Conservation (phyloP, 768 basidiomycete species). For the Strobilomyces confusus region DNA sequence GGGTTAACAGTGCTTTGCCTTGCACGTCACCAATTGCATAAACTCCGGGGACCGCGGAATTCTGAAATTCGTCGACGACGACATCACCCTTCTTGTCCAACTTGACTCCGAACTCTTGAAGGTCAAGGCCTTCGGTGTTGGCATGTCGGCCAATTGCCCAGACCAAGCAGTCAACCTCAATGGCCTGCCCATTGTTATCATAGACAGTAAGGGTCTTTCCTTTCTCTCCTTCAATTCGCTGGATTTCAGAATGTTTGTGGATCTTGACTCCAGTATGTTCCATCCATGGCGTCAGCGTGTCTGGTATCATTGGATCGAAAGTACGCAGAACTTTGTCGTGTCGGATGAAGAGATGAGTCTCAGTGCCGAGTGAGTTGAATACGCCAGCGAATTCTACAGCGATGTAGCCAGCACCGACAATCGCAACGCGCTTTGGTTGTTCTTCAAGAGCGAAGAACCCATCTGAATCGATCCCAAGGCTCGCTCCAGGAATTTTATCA, state of each 20-base stretch:
- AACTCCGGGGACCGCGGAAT: conserved; percentile 65
- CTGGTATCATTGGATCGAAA: conserved; percentile 85
- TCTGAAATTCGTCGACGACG: conserved; percentile 89
- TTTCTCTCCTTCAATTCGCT: conserved; percentile 70
- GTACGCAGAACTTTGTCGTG: conserved; percentile 86
- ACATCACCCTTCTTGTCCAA: conserved; percentile 78
- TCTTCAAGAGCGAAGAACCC: conserved; percentile 92
- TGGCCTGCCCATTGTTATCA: conserved; percentile 66
- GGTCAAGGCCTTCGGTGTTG: conserved; percentile 72
- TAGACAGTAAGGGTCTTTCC: conserved; percentile 73
- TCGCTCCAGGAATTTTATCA: conserved; percentile 81
- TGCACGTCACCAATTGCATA: conserved; percentile 88
- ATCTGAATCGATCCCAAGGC: conserved; percentile 87
- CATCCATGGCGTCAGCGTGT: conserved; percentile 87
- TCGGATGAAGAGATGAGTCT: conserved; percentile 91
- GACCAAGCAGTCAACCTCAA: conserved; percentile 83
- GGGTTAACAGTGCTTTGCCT: conserved; percentile 90
- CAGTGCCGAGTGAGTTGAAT: conserved; percentile 83
- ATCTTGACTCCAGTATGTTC: conserved; percentile 89
- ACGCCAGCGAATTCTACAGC: conserved; percentile 96
- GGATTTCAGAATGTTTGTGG: conserved; percentile 73
- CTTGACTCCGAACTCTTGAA: conserved; percentile 75
- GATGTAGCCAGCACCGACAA: conserved; percentile 97
- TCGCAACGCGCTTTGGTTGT: conserved; percentile 89
- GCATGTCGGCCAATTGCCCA: conserved; percentile 95